Conservation (phyloP, 2,329 filamentous ascomycete genomes). For the Cladosporium sp. region DNA sequence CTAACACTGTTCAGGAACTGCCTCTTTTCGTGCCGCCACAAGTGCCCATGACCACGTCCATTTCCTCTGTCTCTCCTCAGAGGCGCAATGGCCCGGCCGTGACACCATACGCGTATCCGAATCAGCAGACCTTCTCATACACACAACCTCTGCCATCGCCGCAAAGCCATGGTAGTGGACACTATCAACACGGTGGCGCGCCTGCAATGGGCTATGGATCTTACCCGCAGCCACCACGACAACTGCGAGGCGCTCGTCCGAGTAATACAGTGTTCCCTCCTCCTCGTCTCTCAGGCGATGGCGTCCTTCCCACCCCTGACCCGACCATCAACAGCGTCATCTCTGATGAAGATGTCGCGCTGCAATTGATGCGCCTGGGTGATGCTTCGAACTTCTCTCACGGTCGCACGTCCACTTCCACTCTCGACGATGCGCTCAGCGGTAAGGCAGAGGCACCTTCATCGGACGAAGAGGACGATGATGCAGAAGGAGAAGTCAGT, state of each 20-base stretch:
- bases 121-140: slow-evolving; percentile 76
- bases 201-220: slow-evolving; percentile 16
- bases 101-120: slow-evolving; percentile 70
- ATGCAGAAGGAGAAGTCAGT: slow-evolving; percentile 77
- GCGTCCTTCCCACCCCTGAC: slow-evolving; percentile 84
- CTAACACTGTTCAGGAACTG: slow-evolving; percentile 64
- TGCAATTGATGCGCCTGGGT: slow-evolving; percentile 92
- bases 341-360: slow-evolving; percentile 95
- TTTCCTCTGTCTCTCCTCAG: slow-evolving; percentile 91
- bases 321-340: slow-evolving; percentile 97
- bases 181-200: slow-evolving; percentile 21
- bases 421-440: slow-evolving; percentile 88
- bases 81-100: slow-evolving; percentile 70
- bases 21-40: slow-evolving; percentile 92
- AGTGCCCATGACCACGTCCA: slow-evolving; percentile 91
- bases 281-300: slow-evolving; percentile 43
- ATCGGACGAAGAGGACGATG: slow-evolving; percentile 64
- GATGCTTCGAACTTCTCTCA: slow-evolving; percentile 92
- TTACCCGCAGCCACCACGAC: slow-evolving; percentile 31
- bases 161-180: slow-evolving; percentile 59
- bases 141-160: slow-evolving; percentile 77
- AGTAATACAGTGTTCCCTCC: slow-evolving; percentile 36
- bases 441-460: slow-evolving; percentile 81
- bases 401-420: slow-evolving; percentile 87
- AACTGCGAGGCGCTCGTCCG: slow-evolving; percentile 58